Percentiles rank a stretch among this genome's conserved stretches.
Conservation (phyloP, 2,329 filamentous ascomycete genomes). For the Alternaria tenuissima region DNA sequence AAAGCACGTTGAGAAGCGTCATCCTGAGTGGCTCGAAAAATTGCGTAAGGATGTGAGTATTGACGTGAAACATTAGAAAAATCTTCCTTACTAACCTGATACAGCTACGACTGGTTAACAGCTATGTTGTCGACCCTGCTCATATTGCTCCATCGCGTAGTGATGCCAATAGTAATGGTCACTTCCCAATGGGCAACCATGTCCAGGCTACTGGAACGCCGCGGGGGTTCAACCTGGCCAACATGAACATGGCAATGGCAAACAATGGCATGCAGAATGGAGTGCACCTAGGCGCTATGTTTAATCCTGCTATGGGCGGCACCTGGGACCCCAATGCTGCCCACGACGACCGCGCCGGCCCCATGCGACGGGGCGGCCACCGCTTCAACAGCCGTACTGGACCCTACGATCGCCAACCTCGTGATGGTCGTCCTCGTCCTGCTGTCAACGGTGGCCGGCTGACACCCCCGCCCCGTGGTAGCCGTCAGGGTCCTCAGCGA, state of each 20-base stretch:
- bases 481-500: conserved; percentile 63
- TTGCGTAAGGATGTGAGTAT: conserved; percentile 81
- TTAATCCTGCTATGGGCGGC: conserved; percentile 58
- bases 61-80: neutral
- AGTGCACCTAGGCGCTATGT: conserved; percentile 54
- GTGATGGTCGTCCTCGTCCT: conserved; percentile 57
- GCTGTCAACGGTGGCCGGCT: conserved; percentile 57
- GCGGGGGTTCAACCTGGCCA: conserved; percentile 86
- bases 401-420: conserved; percentile 52
- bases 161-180: conserved; percentile 93
- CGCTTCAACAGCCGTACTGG: conserved; percentile 52
- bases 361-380: conserved; percentile 53
- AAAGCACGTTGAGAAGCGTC: conserved; percentile 97
- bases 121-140: conserved; percentile 91
- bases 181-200: conserved; percentile 85
- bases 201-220: conserved; percentile 79
- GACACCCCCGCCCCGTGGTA: conserved; percentile 60
- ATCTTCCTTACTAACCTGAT: conserved; percentile 10
- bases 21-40: conserved; percentile 83
- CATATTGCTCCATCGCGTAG: conserved; percentile 94
- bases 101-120: conserved; percentile 88
- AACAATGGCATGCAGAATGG: conserved; percentile 55
- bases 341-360: conserved; percentile 52
- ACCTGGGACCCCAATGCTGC: conserved; percentile 64
- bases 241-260: conserved; percentile 70